phyloP scores from a whole-genome alignment of 2,329 filamentous ascomycete genomes.

The Hymenoscyphus repandus region DNA sequence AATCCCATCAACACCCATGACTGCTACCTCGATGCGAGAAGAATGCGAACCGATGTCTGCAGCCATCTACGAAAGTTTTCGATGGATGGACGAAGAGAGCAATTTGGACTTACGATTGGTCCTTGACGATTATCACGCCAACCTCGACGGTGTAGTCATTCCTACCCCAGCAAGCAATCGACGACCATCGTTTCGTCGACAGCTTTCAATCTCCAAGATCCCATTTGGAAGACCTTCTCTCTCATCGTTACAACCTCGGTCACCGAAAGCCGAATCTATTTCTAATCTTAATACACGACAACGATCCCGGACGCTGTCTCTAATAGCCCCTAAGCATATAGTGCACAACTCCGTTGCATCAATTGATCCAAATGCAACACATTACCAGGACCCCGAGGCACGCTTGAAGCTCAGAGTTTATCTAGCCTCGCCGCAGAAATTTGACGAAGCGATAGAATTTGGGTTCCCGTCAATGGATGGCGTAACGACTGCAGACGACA shows the following conservation, averaged over 20 bases:
- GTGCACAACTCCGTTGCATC: constrained; percentile 40
- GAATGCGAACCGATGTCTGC: constrained; percentile 19
- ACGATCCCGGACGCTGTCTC: constrained; percentile 50
- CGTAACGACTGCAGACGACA: constrained; percentile 31
- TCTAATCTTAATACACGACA: constrained; percentile 28
- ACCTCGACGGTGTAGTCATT: constrained; percentile 48
- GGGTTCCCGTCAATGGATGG: constrained; percentile 69
- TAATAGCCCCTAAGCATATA: constrained; percentile 42
- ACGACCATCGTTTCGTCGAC: constrained; percentile 62
- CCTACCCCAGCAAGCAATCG: constrained; percentile 40
- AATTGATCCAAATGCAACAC: constrained; percentile 67
- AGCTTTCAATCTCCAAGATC: constrained; percentile 65
- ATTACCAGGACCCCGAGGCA: constrained; percentile 88
- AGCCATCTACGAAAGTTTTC: constrained; percentile 58
- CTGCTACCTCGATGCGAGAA: constrained; percentile 12
- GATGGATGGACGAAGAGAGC: constrained; percentile 69
- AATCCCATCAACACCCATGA: constrained; percentile 1
- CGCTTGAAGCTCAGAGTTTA: constrained; percentile 81
- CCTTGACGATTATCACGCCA: constrained; percentile 66
- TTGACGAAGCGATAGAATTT: constrained; percentile 91
- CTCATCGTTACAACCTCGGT: constrained; percentile 28
- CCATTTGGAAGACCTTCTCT: constrained; percentile 54
- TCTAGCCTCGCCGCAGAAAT: constrained; percentile 85
- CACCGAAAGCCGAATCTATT: constrained; percentile 28
- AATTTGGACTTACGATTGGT: constrained; percentile 62